A percentile compares a stretch with the other conserved stretches of the same genome.
Evolutionary conservation across 352 stramenopile genomes (phyloP).

Genomic region (Hyaloperonospora arabidopsidis): DNA sequence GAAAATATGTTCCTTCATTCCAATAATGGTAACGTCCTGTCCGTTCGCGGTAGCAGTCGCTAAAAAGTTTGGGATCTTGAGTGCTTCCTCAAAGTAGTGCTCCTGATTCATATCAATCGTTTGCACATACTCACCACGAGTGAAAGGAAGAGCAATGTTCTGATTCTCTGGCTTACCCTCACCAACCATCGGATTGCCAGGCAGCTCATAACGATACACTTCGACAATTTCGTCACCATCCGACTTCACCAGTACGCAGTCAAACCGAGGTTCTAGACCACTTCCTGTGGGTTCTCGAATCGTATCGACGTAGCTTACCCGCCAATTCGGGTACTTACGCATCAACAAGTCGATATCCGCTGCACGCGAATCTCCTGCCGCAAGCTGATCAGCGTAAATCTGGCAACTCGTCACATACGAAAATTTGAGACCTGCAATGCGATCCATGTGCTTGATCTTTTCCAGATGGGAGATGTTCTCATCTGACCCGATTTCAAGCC

Average conservation of each 20-base stretch:
- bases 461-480: constrained; percentile 77
- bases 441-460: constrained; percentile 87
- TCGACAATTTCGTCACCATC: constrained; percentile 64
- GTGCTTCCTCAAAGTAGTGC: constrained; percentile 83
- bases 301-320: constrained; percentile 86
- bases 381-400: constrained; percentile 81
- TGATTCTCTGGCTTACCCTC: constrained; percentile 34
- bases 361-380: constrained; percentile 54
- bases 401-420: constrained; percentile 87
- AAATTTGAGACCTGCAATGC: constrained; percentile 82
- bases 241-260: constrained; percentile 78
- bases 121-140: constrained; percentile 79
- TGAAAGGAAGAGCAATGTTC: constrained; percentile 82
- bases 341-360: constrained; percentile 97
- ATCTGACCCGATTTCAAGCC: constrained; percentile 83
- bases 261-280: constrained; percentile 57
- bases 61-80: constrained; percentile 86
- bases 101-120: constrained; percentile 91
- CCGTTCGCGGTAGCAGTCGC: constrained; percentile 61
- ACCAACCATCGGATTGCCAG: constrained; percentile 72
- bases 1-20: constrained; percentile 88
- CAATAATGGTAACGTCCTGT: constrained; percentile 73
- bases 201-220: constrained; percentile 48
- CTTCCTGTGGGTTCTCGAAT: constrained; percentile 62
- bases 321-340: constrained; percentile 92